Base-by-base conservation (phyloP, 352 stramenopile species). In the Globisporangium okanoganense region DNA sequence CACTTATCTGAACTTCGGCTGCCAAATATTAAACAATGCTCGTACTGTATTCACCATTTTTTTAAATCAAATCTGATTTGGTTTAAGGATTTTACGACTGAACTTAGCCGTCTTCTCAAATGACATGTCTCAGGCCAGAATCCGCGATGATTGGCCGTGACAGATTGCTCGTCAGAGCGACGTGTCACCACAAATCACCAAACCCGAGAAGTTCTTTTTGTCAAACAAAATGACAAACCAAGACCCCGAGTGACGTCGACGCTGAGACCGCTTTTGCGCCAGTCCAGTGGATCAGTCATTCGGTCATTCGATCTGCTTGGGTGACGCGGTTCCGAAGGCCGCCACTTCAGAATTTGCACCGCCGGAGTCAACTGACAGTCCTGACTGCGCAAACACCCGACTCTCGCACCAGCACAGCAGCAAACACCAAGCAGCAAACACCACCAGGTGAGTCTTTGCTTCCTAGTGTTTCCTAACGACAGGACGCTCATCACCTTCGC, bases 261-360 rank as follows among this genome's bases (percentile, higher is more conserved):
- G 27, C 27, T 22, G 1, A 51, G 12, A 12, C 45, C 22, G n/a
- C 48, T 40, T 40, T 22, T 29, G 24, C 47, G 24, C 14, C 9
- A 6, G 29, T 33, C 49, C 10, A 31, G 24, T n/a, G 18, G 29
- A 56, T 56, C n/a, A n/a, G n/a, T n/a, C n/a, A n/a, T n/a, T n/a
- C n/a, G n/a, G n/a, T n/a, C n/a, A n/a, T n/a, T n/a, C n/a, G n/a
- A 49, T 29, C n/a, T 27, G 43, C 43, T 12, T 16, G 43, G 14
- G 48, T 55, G 48, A 55, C 48, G 48, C 48, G 27, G 27, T 7
- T 16, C 18, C 27, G 29, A 18, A 1, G 8, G 49, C 43, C 9
- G 10, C 14, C 29, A 56, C 49, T 56, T 29, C 31, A 56, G 49
- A 56, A 43, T 56, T 56, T 43, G 49, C 49, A 55, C 27, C 48